Percentiles rank a stretch among this genome's conserved stretches.
Evolutionary conservation across 2,329 filamentous ascomycete genomes (phyloP).

Genomic region (Fusarium xylarioides): DNA sequence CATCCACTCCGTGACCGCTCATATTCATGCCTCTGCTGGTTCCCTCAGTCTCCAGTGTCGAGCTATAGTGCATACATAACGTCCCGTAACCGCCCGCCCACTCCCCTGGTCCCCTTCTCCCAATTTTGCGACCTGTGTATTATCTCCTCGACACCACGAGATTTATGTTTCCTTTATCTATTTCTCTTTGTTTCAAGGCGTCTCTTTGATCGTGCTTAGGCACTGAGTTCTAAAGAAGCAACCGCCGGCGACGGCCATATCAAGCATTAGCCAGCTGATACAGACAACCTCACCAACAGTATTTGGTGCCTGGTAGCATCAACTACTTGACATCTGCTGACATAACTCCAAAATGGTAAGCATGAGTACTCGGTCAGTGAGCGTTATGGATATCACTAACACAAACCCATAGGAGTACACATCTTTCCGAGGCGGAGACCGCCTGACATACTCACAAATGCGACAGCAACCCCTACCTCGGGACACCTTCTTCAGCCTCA

Average conservation of each 20-base stretch:
- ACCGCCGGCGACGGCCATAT: constrained; percentile 52
- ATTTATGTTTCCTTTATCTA: constrained; percentile 41
- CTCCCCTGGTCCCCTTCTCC: constrained; percentile 47
- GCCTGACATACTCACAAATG: constrained; percentile 59
- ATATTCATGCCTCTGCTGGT: constrained; percentile 30
- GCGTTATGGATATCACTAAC: background rate
- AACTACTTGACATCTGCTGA: constrained; percentile 4
- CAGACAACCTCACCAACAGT: constrained; percentile 19
- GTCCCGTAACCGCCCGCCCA: constrained; percentile 55
- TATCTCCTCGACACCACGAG: constrained; percentile 47
- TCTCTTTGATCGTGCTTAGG: constrained; percentile 29
- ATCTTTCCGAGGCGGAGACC: constrained; percentile 49
- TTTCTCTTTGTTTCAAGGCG: constrained; percentile 45
- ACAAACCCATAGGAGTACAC: constrained; percentile 46
- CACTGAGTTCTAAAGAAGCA: constrained; percentile 39
- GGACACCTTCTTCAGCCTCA: constrained; percentile 70
- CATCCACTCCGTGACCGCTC: constrained; percentile 37
- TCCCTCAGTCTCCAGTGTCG: constrained; percentile 32
- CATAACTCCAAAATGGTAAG: constrained; percentile 48
- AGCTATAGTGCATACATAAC: constrained; percentile 58
- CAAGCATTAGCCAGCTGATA: constrained; percentile 29
- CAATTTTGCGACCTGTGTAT: constrained; percentile 54
- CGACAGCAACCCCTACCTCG: constrained; percentile 59
- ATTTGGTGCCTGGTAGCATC: constrained; percentile 33
- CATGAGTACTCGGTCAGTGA: background rate